These are phyloP conservation scores for Aspergillus udagawae DNA, from an alignment of 2,329 filamentous ascomycete species.

Conservation along the genomic window DNA sequence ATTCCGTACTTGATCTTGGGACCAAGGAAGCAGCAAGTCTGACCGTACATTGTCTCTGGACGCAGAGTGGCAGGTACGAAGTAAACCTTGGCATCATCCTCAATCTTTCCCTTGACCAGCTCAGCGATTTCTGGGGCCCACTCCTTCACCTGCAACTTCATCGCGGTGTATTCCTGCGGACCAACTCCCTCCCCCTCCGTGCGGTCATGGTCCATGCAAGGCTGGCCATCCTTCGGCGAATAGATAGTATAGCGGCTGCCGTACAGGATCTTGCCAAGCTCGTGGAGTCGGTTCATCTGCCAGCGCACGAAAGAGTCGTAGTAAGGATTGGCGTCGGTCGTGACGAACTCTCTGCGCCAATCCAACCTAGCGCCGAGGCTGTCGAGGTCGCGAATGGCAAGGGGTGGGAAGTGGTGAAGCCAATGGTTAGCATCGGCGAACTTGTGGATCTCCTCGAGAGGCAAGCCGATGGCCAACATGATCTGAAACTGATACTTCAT, in stretches of 20 bases:
- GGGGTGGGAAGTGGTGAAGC: constrained; percentile 87
- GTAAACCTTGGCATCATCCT: constrained; percentile 74
- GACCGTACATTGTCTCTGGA: constrained; percentile 98
- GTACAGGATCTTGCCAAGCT: constrained; percentile 88
- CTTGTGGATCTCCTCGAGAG: constrained; percentile 80
- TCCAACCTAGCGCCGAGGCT: constrained; percentile 84
- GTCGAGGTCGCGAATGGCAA: constrained; percentile 71
- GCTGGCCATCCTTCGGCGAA: constrained; percentile 81
- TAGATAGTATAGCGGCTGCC: constrained; percentile 93
- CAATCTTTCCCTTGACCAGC: constrained; percentile 71
- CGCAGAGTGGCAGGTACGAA: constrained; percentile 88
- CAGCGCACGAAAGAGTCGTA: constrained; percentile 93
- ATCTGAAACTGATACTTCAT: constrained; percentile 96
- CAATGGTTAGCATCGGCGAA: constrained; percentile 91
- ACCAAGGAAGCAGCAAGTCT: constrained; percentile 92
- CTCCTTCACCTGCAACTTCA: constrained; percentile 87
- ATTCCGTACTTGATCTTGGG: constrained; percentile 86
- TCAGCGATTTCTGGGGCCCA: constrained; percentile 76
- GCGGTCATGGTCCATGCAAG: constrained; percentile 84
- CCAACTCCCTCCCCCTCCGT: constrained; percentile 75
- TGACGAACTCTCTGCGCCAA: constrained; percentile 89
- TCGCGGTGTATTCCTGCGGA: constrained; percentile 85
- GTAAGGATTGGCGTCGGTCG: constrained; percentile 93
- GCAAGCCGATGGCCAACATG: constrained; percentile 86
- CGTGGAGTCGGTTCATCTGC: constrained; percentile 93